Evolutionary conservation across 2,329 filamentous ascomycete genomes (phyloP).

Genomic region (Didymella arachidicola): DNA sequence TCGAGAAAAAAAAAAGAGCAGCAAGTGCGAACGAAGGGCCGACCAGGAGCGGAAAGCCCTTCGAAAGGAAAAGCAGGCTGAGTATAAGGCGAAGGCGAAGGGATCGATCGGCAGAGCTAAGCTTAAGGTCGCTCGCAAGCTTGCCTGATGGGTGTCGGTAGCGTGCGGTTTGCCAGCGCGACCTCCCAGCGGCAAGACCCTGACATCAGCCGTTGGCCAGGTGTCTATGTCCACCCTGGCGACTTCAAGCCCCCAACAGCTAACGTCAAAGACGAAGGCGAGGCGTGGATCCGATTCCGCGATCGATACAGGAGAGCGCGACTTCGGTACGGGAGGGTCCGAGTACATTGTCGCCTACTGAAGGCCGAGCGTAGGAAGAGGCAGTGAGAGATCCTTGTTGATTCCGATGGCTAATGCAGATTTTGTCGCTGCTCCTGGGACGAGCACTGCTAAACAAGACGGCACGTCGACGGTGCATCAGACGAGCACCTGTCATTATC

Average conservation of each 20-base stretch:
- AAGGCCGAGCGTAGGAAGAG: slow-evolving; percentile 10
- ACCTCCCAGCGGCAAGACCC: slow-evolving; percentile 8
- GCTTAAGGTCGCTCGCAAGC: slow-evolving; percentile 2
- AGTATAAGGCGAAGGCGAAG: slow-evolving; percentile 1
- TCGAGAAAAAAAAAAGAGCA: not conserved
- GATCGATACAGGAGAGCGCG: slow-evolving; percentile 21
- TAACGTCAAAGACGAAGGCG: slow-evolving; percentile 19
- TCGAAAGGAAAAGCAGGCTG: not conserved
- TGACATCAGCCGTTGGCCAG: slow-evolving; percentile 33
- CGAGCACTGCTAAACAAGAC: slow-evolving; percentile 12
- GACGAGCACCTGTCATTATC: slow-evolving; percentile 22
- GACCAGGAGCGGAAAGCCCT: not conserved
- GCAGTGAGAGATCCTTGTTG: slow-evolving; percentile 4
- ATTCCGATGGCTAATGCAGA: slow-evolving; percentile 18
- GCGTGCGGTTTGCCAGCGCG: slow-evolving; percentile 17
- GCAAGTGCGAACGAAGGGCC: too few species aligned
- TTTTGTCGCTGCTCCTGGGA: slow-evolving; percentile 13
- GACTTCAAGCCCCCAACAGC: slow-evolving; percentile 27
- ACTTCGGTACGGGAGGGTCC: slow-evolving; percentile 22
- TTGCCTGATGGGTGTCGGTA: slow-evolving; percentile 16
- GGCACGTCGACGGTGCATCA: slow-evolving; percentile 11
- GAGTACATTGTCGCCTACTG: slow-evolving; percentile 6
- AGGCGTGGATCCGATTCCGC: slow-evolving; percentile 35
- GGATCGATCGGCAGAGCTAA: slow-evolving; percentile 4
- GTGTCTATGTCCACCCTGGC: slow-evolving; percentile 36